These are phyloP conservation scores for Leccinum barrowsii DNA, from an alignment of 768 basidiomycete species.

Conservation along the genomic window DNA sequence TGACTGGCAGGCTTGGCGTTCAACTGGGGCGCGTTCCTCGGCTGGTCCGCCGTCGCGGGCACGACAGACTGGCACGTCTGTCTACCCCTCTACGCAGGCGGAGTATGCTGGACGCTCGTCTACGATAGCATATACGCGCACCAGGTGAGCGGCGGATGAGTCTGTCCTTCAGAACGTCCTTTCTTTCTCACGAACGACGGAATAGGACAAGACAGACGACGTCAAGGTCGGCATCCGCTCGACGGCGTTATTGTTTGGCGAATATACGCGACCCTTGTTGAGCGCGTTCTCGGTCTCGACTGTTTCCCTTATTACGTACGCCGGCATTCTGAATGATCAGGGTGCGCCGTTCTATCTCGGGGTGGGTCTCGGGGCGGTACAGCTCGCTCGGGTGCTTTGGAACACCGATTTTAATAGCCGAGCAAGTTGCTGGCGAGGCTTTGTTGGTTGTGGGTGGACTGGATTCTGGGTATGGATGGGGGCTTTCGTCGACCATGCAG, in stretches of 20 bases:
- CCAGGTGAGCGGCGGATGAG: conserved; percentile 50
- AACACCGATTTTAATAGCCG: conserved; percentile 74
- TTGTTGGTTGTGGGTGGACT: conserved; percentile 82
- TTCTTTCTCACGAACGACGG: neutral
- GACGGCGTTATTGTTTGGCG: conserved; percentile 88
- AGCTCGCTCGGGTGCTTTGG: conserved; percentile 74
- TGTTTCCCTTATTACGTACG: conserved; percentile 68
- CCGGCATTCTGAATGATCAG: conserved; percentile 78
- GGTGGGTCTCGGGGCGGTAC: conserved; percentile 64
- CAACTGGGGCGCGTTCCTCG: conserved; percentile 95
- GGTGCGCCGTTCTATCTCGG: conserved; percentile 79
- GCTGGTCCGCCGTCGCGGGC: conserved; percentile 93
- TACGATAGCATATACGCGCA: conserved; percentile 99
- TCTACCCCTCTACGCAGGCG: conserved; percentile 85
- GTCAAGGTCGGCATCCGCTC: conserved; percentile 84
- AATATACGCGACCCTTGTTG: conserved; percentile 72
- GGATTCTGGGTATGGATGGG: conserved; percentile 90
- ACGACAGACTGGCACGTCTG: conserved; percentile 77
- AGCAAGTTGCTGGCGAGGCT: conserved; percentile 85
- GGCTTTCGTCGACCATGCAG: conserved; percentile 62
- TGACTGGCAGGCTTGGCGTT: conserved; percentile 57
- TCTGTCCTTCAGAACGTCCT: neutral
- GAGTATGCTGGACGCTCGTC: conserved; percentile 89
- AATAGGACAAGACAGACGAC: conserved; percentile 90
- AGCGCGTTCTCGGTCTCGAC: conserved; percentile 68